These are phyloP conservation scores for Solanum hybrid DNA, from an alignment of 305 asterid genomes.

Conservation along the genomic window DNA sequence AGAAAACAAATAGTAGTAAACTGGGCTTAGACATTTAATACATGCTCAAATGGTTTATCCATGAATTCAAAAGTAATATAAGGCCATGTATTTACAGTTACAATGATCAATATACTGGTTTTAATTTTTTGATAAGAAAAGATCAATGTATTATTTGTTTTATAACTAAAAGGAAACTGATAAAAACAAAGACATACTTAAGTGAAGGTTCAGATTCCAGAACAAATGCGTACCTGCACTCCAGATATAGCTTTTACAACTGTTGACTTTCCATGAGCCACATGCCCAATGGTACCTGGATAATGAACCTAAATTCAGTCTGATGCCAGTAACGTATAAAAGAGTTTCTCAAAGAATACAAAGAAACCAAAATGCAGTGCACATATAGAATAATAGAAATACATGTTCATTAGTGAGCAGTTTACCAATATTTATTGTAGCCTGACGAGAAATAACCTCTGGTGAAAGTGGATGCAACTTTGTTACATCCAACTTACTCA, in stretches of 20 bases:
- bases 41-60: background rate
- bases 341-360: background rate
- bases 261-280: slow-evolving; percentile 98
- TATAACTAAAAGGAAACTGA: background rate
- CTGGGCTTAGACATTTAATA: background rate
- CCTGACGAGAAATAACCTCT: slow-evolving; percentile 96
- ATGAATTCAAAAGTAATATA: background rate
- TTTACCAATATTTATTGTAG: slow-evolving; percentile 83
- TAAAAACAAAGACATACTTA: background rate
- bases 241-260: slow-evolving; percentile 97
- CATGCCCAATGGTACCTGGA: slow-evolving; percentile 94
- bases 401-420: background rate
- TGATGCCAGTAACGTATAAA: background rate
- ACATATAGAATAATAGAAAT: background rate
- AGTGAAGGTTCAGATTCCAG: background rate
- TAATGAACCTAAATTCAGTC: slow-evolving; percentile 2
- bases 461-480: slow-evolving; percentile 83
- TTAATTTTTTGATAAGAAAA: background rate
- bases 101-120: background rate
- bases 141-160: background rate
- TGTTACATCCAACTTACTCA: slow-evolving; percentile 80
- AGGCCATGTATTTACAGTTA: background rate
- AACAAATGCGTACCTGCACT: slow-evolving; percentile 56
- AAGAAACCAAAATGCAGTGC: background rate
- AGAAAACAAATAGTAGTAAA: background rate